A percentile compares a stretch with the other conserved stretches of the same genome.
Evolutionary conservation across 2,329 filamentous ascomycete species (phyloP).

Genomic region (Fusarium sp.): DNA sequence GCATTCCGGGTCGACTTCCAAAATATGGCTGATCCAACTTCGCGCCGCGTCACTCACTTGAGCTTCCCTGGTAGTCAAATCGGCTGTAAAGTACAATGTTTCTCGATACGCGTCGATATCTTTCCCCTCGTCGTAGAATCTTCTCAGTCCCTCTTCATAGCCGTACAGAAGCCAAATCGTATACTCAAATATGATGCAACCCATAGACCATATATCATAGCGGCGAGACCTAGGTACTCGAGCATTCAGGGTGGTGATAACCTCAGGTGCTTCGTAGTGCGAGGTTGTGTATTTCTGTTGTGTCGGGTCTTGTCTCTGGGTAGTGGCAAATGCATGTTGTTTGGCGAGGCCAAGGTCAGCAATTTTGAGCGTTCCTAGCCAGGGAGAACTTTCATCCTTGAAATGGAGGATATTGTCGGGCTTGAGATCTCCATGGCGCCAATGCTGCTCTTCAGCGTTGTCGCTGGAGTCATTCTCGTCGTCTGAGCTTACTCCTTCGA

Average conservation of each 20-base stretch:
- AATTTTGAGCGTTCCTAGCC: conserved; percentile 28
- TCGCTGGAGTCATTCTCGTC: conserved; percentile 1
- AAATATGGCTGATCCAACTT: conserved; percentile 5
- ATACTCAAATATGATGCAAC: conserved; percentile 47
- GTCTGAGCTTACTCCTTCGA: background rate
- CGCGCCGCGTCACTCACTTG: background rate
- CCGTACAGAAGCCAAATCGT: conserved; percentile 47
- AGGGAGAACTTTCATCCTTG: background rate
- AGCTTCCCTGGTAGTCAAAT: background rate
- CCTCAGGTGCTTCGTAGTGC: conserved; percentile 35
- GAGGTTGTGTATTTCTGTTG: conserved; percentile 21
- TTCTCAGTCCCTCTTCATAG: background rate
- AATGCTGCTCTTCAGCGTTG: background rate
- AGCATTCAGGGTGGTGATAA: background rate
- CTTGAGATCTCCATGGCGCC: conserved; percentile 34
- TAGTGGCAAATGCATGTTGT: conserved; percentile 19
- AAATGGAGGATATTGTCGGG: conserved; percentile 33
- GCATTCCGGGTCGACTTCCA: conserved; percentile 23
- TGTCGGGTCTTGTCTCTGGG: background rate
- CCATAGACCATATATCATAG: conserved; percentile 50
- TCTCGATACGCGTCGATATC: background rate
- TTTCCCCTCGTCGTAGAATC: background rate
- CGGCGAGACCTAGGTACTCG: conserved; percentile 31
- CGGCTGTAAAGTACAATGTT: conserved; percentile 2
- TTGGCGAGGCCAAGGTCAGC: conserved; percentile 29